Conservation (phyloP, 805 yeast species). For the Kazachstania africana region DNA sequence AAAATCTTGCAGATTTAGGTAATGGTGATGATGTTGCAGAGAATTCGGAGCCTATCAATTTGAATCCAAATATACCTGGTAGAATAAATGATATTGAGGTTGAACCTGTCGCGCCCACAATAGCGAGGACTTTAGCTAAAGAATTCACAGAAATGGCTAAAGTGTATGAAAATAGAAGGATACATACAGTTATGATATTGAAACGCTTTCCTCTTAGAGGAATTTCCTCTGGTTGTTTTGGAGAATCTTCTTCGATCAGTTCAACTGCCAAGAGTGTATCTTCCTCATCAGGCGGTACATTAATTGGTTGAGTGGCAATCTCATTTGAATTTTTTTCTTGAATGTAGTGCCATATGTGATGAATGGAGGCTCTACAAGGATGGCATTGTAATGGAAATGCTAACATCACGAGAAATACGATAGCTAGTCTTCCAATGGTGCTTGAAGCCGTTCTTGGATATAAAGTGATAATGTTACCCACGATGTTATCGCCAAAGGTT, state of each 20-base stretch:
- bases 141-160: conserved; percentile 50
- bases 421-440: conserved; percentile 69
- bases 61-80: conserved; percentile 66
- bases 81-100: conserved; percentile 66
- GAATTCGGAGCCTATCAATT: conserved; percentile 17
- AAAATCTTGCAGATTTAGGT: conserved; percentile 17
- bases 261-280: conserved; percentile 3
- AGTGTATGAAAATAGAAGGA: conserved; percentile 38
- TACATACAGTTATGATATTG: conserved; percentile 34
- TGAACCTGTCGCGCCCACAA: conserved; percentile 78
- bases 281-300: not conserved
- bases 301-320: not conserved
- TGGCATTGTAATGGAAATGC: conserved; percentile 88
- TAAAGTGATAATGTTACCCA: conserved; percentile 70
- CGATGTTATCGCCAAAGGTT: conserved; percentile 72
- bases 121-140: conserved; percentile 55
- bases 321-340: conserved; percentile 1
- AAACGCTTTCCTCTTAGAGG: conserved; percentile 31
- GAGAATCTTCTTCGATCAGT: conserved; percentile 14
- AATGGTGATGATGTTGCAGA: conserved; percentile 6
- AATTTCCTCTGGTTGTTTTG: conserved; percentile 5
- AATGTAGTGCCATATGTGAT: conserved; percentile 53
- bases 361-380: conserved; percentile 75
- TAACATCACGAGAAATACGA: conserved; percentile 66
- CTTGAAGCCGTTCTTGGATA: conserved; percentile 57